Conservation (phyloP, 768 basidiomycete species). For the Russula olivacea region DNA sequence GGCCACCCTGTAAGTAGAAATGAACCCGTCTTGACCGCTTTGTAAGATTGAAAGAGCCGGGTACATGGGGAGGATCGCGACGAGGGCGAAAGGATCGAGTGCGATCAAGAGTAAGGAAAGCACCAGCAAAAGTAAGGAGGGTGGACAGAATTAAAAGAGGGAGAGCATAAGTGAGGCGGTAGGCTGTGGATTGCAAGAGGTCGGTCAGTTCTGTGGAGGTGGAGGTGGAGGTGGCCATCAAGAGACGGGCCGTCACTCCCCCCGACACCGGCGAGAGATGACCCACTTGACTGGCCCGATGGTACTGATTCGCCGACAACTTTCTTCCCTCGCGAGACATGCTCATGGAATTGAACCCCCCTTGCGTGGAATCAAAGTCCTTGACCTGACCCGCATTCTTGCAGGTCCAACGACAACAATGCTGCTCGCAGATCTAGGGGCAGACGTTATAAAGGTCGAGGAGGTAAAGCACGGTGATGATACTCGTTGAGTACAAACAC, state of each 20-base stretch:
- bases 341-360: constrained; percentile 65
- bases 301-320: no score
- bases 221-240: constrained; percentile 11
- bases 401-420: constrained; percentile 92
- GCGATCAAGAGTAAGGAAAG: constrained; percentile 66
- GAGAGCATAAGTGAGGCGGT: constrained; percentile 50
- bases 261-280: background rate
- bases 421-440: constrained; percentile 88
- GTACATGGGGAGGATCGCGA: constrained; percentile 32
- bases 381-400: constrained; percentile 85
- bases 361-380: constrained; percentile 69
- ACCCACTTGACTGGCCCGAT: background rate
- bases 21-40: constrained; percentile 29
- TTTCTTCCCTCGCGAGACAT: background rate
- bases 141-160: constrained; percentile 57
- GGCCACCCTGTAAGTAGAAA: constrained; percentile 51
- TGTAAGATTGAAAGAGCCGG: constrained; percentile 16
- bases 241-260: background rate
- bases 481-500: constrained; percentile 51
- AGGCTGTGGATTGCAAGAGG: constrained; percentile 45
- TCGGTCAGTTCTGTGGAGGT: constrained; percentile 15
- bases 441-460: constrained; percentile 92
- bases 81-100: constrained; percentile 53
- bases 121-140: constrained; percentile 57
- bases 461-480: constrained; percentile 80